Percentiles rank a stretch among this genome's conserved stretches.
These are phyloP conservation scores for Corylus avellana DNA, from an alignment of 306 rosid genomes.

Conservation along the genomic window DNA sequence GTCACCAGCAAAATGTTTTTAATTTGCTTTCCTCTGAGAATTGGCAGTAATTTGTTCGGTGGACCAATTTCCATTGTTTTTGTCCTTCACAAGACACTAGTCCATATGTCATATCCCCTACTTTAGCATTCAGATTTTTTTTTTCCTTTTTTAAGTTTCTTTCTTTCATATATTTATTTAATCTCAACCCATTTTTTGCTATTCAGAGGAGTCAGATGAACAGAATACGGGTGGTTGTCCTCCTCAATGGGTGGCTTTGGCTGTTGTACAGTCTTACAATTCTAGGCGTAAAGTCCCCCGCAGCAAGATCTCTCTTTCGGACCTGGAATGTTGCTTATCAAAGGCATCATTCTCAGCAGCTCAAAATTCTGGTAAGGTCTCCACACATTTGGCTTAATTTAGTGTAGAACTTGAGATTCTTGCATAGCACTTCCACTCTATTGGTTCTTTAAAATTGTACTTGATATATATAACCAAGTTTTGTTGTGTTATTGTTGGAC, in stretches of 20 bases:
- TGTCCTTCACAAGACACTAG: not conserved
- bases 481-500: not conserved
- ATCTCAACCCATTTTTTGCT: slow-evolving; percentile 5
- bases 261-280: slow-evolving; percentile 87
- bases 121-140: not conserved
- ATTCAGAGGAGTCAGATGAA: slow-evolving; percentile 46
- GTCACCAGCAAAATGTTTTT: not conserved
- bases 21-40: not conserved
- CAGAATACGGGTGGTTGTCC: slow-evolving; percentile 28
- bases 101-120: not conserved
- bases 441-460: not conserved
- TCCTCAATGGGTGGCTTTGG: slow-evolving; percentile 81
- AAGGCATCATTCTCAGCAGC: slow-evolving; percentile 78
- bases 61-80: not conserved
- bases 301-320: slow-evolving; percentile 66
- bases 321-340: slow-evolving; percentile 68
- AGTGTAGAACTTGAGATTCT: slow-evolving; percentile 3
- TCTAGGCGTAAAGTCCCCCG: slow-evolving; percentile 80
- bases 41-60: not conserved
- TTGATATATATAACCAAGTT: not conserved
- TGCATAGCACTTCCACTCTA: slow-evolving; percentile 1
- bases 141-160: not conserved
- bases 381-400: slow-evolving; percentile 3
- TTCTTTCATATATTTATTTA: not conserved
- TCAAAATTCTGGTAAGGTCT: slow-evolving; percentile 60